A percentile compares a stretch with the other conserved stretches of the same genome.
Conservation (phyloP, 1,139 yeast genomes). For the Torulaspora globosa region DNA sequence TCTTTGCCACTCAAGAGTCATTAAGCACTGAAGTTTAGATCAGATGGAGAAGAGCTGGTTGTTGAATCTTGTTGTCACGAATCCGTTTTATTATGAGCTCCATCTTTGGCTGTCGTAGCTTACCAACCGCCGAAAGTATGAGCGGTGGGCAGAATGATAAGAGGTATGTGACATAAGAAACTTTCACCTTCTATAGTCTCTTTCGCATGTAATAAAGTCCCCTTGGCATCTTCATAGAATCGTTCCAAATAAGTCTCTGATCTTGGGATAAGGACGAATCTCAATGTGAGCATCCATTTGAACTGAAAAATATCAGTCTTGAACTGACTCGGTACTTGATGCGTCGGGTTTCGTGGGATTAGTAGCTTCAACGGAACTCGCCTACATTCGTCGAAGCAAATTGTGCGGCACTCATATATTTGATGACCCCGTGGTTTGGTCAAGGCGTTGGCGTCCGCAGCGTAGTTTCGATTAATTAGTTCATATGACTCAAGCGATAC, state of each 20-base stretch:
- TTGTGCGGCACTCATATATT: slow-evolving; percentile 33
- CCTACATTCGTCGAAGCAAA: slow-evolving; percentile 30
- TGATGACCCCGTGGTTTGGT: slow-evolving; percentile 22
- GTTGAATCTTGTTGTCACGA: too few species aligned
- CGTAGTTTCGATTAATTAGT: slow-evolving; percentile 31
- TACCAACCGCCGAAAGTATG: slow-evolving; percentile 39
- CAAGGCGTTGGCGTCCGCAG: slow-evolving; percentile 14
- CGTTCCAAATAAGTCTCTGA: slow-evolving; percentile 19
- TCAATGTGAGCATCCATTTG: slow-evolving; percentile 37
- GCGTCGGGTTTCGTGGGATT: slow-evolving; percentile 35
- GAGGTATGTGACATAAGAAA: slow-evolving; percentile 38
- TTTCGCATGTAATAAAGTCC: slow-evolving; percentile 32
- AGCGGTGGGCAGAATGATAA: slow-evolving; percentile 36
- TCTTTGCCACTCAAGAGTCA: neutral
- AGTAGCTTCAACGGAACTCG: slow-evolving; percentile 33
- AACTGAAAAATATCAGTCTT: slow-evolving; percentile 38
- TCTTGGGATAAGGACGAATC: slow-evolving; percentile 32
- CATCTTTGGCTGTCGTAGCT: neutral
- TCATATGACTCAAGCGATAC: slow-evolving; percentile 36
- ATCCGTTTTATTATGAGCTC: neutral
- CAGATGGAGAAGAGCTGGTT: too few species aligned
- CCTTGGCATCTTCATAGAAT: slow-evolving; percentile 35
- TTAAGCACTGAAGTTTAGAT: too few species aligned
- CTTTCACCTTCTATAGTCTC: slow-evolving; percentile 38
- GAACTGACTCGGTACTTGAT: slow-evolving; percentile 37